Evolutionary conservation across 2,329 filamentous ascomycete genomes (phyloP).

Genomic region (Grosmannia huntii): DNA sequence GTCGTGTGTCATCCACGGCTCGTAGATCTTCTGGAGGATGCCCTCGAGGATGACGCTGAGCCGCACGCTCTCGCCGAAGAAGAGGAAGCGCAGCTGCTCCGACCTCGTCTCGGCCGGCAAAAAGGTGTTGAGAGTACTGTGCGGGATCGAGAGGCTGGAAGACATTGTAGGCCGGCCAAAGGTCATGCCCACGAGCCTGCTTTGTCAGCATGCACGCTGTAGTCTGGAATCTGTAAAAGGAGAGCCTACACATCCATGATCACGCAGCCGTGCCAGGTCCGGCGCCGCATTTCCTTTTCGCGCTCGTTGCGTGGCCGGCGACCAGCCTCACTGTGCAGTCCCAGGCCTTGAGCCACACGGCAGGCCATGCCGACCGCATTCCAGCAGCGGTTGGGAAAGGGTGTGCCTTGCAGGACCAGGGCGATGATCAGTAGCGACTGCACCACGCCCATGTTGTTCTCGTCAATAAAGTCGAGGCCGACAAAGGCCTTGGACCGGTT

Average conservation of each 20-base stretch:
- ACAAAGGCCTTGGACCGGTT: slow-evolving; percentile 22
- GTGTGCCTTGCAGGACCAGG: slow-evolving; percentile 26
- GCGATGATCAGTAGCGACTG: slow-evolving; percentile 22
- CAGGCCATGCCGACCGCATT: slow-evolving; percentile 28
- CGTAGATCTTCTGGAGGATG: slow-evolving; percentile 8
- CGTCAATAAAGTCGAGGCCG: slow-evolving; percentile 24
- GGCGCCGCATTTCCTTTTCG: slow-evolving; percentile 1
- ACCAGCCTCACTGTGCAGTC: slow-evolving; percentile 21
- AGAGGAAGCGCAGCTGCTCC: slow-evolving; percentile 2
- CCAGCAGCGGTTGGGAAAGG: slow-evolving; percentile 28
- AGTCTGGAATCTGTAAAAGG: too few species aligned
- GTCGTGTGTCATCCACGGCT: slow-evolving; percentile 7
- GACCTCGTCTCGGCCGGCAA: neutral
- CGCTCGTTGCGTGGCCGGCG: slow-evolving; percentile 1
- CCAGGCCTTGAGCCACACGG: slow-evolving; percentile 26
- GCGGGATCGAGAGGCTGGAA: slow-evolving; percentile 4
- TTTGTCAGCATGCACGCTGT: neutral
- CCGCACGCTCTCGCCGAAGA: slow-evolving; percentile 5
- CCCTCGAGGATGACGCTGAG: slow-evolving; percentile 7
- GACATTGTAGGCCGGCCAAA: slow-evolving; percentile 9
- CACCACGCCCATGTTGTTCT: slow-evolving; percentile 21
- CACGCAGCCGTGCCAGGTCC: slow-evolving; percentile 8
- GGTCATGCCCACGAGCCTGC: slow-evolving; percentile 8
- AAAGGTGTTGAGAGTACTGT: slow-evolving; percentile 1
- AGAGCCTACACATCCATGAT: slow-evolving; percentile 3